phyloP scores from a whole-genome alignment of 2,329 filamentous ascomycete species.

The Pyrenophora teres region DNA sequence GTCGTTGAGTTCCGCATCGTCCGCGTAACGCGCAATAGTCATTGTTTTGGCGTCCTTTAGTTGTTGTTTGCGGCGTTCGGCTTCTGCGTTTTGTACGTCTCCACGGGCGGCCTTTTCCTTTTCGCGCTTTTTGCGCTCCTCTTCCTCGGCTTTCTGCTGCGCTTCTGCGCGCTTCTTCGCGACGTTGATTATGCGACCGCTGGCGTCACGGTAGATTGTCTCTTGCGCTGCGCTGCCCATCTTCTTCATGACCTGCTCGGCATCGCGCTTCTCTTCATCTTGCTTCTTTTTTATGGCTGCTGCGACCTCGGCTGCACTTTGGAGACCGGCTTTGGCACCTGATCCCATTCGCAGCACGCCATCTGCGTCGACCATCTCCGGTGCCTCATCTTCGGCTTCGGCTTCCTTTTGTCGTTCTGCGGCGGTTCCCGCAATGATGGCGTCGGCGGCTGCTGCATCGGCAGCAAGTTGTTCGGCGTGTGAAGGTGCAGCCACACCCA shows the following conservation, averaged over 20 bases:
- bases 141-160: constrained; percentile 75
- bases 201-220: constrained; percentile 94
- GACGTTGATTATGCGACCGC: constrained; percentile 90
- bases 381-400: constrained; percentile 52
- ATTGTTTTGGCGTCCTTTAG: constrained; percentile 83
- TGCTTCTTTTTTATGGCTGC: constrained; percentile 64
- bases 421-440: constrained; percentile 74
- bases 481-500: constrained; percentile 60
- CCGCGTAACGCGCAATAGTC: constrained; percentile 76
- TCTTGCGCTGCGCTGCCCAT: constrained; percentile 58
- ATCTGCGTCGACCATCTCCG: constrained; percentile 45
- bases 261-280: constrained; percentile 62
- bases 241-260: constrained; percentile 46
- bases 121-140: constrained; percentile 65
- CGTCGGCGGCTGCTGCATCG: constrained; percentile 74
- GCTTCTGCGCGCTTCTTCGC: constrained; percentile 88
- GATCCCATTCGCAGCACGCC: constrained; percentile 73
- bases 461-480: constrained; percentile 67
- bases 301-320: constrained; percentile 76
- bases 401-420: constrained; percentile 61
- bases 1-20: constrained; percentile 84
- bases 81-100: constrained; percentile 78
- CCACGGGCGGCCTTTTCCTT: constrained; percentile 76
- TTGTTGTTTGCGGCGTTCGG: constrained; percentile 66
- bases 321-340: constrained; percentile 84